Conservation (phyloP, 1,139 yeast genomes). For the Nakaseomyces glabratus region DNA sequence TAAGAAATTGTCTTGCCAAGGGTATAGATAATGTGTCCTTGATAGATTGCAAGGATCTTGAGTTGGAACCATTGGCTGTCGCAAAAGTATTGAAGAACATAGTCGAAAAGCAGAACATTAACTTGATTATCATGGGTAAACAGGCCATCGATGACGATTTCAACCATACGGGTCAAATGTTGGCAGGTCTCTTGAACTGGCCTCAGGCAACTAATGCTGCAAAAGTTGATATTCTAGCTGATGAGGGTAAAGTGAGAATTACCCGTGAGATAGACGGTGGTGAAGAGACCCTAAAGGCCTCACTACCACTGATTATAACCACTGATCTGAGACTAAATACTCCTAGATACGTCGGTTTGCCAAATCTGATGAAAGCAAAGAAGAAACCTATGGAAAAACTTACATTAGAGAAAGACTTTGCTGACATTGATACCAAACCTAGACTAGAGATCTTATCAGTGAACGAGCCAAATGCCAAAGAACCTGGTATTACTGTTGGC, state of each 20-base stretch:
- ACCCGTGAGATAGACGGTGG: constrained; percentile 96
- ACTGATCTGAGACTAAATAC: constrained; percentile 89
- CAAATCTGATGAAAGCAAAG: constrained; percentile 96
- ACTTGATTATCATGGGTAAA: constrained; percentile 81
- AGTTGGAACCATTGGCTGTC: constrained; percentile 78
- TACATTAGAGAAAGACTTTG: constrained; percentile 50
- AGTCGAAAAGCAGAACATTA: constrained; percentile 61
- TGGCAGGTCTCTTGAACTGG: constrained; percentile 92
- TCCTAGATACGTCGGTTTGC: constrained; percentile 89
- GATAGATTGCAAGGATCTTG: constrained; percentile 59
- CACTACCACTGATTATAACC: constrained; percentile 77
- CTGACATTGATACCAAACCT: constrained; percentile 50
- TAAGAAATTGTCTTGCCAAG: constrained; percentile 86
- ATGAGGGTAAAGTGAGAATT: constrained; percentile 50
- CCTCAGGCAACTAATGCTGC: constrained; percentile 97
- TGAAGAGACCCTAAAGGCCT: constrained; percentile 68
- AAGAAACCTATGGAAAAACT: constrained; percentile 75
- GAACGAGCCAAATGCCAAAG: constrained; percentile 76
- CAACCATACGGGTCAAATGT: constrained; percentile 95
- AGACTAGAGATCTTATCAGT: constrained; percentile 66
- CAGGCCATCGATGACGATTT: constrained; percentile 95
- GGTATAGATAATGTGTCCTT: constrained; percentile 85
- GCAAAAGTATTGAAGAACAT: constrained; percentile 75
- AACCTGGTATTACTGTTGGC: constrained; percentile 72
- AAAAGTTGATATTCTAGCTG: constrained; percentile 51